Evolutionary conservation across 1,284 basidiomycete genomes (phyloP), one percentile per base, ranked within the genome.

Genomic region (Grifola frondosa): DNA sequence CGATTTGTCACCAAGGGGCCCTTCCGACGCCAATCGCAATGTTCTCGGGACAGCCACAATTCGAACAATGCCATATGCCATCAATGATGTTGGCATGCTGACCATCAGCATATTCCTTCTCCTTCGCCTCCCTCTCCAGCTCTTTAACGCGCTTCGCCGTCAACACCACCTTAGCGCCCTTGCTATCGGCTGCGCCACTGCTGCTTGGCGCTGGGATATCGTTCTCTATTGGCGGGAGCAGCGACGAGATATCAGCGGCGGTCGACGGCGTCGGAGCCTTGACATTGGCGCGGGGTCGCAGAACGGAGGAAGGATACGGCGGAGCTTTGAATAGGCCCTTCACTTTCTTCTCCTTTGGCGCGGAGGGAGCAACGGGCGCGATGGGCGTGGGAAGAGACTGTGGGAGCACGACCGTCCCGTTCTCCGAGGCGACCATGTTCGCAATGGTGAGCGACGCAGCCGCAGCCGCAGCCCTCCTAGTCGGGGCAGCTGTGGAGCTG

Each of bases 61-160:
- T 93, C 31, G 88, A 91, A 63, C 92, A 96, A 67, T 92, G 90
- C 92, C 92, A 96, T 3, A 86, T 74, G 1, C 89, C 91, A 56
- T 92, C 71, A 58, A 93, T 87, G 57, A 80, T 74, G 59, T 91
- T 90, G 30, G 83, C 74, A 56, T 90, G 89, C 58, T 90, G 86
- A 7, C 86, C 84, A 56, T 89, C 87, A 23, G 80, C 81, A 57
- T 80, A 88, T 62, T 89, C 88, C 57, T 74, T 82, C 62, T 88
- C 87, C 62, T 88, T 90, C 16, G 86, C 87, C 56, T 88, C 85
- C 30, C 84, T 68, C 65, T 89, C 88, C 15, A 80, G 69, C 61
- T 89, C 87, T 62, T 84, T 83, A n/a, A 72, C 73, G 31, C 78
- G 70, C 64, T 80, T 84, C 36, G 78, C 75, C 20, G 73, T 73